Evolutionary conservation across 352 stramenopile species (phyloP), one percentile per base, ranked within the genome.

Genomic region (Pythium diclinum): DNA sequence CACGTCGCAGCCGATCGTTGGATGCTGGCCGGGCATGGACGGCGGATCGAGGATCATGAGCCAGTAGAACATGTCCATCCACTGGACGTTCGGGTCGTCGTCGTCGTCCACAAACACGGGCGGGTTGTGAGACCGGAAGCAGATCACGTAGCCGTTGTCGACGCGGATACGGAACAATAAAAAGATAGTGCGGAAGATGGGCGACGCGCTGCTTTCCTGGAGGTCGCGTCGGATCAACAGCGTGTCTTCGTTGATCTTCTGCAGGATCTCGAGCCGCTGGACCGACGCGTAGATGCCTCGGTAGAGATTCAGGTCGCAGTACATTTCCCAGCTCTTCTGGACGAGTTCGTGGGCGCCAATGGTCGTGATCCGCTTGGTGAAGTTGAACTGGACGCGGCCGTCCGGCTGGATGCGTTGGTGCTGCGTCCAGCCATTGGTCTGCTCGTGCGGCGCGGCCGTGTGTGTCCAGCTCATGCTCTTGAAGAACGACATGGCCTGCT

Each of bases 11-110:
- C 61, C n/a, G 14, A 63, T 54, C 1, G 47, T 17, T 21, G 13
- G 59, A 65, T 53, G 38, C 60, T 17, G 17, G 33, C 47, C 53
- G 10, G 49, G 38, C 68, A 59, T 25, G 16, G 69, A 17, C 44
- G 56, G 66, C 36, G 74, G 67, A 53, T 85, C 79, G 3, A 76
- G 81, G 56, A 92, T 75, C 76, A 85, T 81, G 42, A 89, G 77
- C 83, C 83, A 92, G 72, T 87, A 88, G 30, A 84, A 88, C 77
- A 87, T 89, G 21, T 90, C 81, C 78, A 92, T 86, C 83, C 81
- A 90, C 68, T 88, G 78, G 42, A 90, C 78, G 44, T 77, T 85
- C 21, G 75, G 75, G 36, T 88, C 75, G 63, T 87, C 74, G 64
- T 87, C 75, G 57, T 87, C 75, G 54, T 80, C 61, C 11, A 73